phyloP scores from a whole-genome alignment of 768 basidiomycete genomes.

The Mycena filopes region DNA sequence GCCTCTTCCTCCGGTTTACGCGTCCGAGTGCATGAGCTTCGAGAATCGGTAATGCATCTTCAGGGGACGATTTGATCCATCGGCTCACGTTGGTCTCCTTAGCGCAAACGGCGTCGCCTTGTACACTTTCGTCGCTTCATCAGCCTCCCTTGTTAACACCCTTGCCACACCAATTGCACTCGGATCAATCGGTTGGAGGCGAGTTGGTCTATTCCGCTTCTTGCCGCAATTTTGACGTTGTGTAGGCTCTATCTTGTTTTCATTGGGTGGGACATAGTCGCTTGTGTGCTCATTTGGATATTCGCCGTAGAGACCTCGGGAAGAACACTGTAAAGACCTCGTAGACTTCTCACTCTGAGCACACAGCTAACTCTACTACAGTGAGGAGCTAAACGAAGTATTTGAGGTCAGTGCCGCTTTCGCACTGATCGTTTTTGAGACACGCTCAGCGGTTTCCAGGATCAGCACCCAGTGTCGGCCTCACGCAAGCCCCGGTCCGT shows the following conservation, averaged over 20 bases:
- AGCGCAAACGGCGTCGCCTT: conserved; percentile 72
- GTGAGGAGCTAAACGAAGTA: conserved; percentile 39
- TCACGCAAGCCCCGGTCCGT: background rate
- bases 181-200: conserved; percentile 47
- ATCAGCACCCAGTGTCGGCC: conserved; percentile 11
- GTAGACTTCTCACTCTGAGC: background rate
- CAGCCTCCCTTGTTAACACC: conserved; percentile 59
- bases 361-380: conserved; percentile 1
- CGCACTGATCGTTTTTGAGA: background rate
- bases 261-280: conserved; percentile 38
- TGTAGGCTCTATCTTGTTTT: conserved; percentile 36
- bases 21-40: conserved; percentile 64
- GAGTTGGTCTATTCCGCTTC: background rate
- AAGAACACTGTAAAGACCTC: conserved; percentile 38
- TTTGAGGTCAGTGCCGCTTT: conserved; percentile 20
- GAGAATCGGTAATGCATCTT: conserved; percentile 54
- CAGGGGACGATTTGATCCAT: background rate
- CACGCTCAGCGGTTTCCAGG: background rate
- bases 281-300: conserved; percentile 35
- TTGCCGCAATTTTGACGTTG: conserved; percentile 6
- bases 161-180: conserved; percentile 61
- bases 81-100: background rate
- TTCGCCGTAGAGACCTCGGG: conserved; percentile 38
- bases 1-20: conserved; percentile 67
- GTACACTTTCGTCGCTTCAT: conserved; percentile 57